These are phyloP conservation scores for Mycena alexandri DNA, from an alignment of 768 basidiomycete species.

Conservation along the genomic window DNA sequence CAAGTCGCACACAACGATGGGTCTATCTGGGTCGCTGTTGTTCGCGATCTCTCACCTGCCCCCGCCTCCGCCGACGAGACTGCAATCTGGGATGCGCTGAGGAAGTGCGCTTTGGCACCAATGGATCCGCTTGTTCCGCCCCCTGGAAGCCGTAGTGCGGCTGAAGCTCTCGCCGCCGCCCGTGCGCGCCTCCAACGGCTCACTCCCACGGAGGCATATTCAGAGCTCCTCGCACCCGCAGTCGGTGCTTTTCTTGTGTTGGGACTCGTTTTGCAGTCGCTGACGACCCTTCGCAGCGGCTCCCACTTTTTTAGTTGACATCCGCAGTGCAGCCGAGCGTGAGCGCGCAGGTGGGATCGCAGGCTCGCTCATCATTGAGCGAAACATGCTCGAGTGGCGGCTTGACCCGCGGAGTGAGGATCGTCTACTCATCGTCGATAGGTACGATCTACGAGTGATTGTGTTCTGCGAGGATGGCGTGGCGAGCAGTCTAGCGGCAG, in stretches of 20 bases:
- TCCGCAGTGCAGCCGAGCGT: slow-evolving; percentile 75
- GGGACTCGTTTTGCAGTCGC: too few species aligned
- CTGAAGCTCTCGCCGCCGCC: slow-evolving; percentile 67
- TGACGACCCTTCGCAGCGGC: too few species aligned
- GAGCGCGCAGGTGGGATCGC: slow-evolving; percentile 68
- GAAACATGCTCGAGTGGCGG: slow-evolving; percentile 84
- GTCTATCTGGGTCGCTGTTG: slow-evolving; percentile 56
- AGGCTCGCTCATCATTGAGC: slow-evolving; percentile 80
- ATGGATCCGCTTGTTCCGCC: slow-evolving; percentile 75
- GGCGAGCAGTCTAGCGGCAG: slow-evolving; percentile 74
- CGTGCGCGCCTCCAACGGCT: slow-evolving; percentile 76
- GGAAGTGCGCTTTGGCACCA: slow-evolving; percentile 69
- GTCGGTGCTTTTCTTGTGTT: slow-evolving; percentile 51
- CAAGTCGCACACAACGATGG: slow-evolving; percentile 51
- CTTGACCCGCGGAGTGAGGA: slow-evolving; percentile 78
- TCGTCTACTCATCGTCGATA: slow-evolving; percentile 74
- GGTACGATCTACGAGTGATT: slow-evolving; percentile 82
- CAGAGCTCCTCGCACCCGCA: slow-evolving; percentile 66
- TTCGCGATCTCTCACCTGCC: slow-evolving; percentile 62
- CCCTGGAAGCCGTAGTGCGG: slow-evolving; percentile 71
- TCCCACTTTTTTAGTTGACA: slow-evolving; percentile 83
- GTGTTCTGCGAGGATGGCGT: slow-evolving; percentile 80
- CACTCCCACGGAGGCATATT: slow-evolving; percentile 69
- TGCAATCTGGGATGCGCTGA: slow-evolving; percentile 79
- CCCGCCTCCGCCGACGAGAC: slow-evolving; percentile 65